phyloP scores from a whole-genome alignment of 1,284 basidiomycete genomes.

The Ustilago hordei region DNA sequence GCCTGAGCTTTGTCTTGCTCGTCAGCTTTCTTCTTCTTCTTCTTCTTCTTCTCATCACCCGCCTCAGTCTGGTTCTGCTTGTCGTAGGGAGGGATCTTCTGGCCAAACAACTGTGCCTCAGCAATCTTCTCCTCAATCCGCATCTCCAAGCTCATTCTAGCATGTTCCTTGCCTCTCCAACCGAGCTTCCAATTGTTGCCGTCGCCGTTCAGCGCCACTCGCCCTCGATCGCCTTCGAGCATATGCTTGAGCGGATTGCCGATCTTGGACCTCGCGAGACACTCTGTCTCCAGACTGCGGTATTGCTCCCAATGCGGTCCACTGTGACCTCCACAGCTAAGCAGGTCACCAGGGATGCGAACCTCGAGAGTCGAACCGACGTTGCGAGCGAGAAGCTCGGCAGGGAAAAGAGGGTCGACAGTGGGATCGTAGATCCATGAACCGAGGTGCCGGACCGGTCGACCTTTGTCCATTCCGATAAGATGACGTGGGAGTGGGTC shows the following conservation, averaged over 20 bases:
- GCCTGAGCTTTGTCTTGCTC: neutral
- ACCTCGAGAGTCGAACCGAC: constrained; percentile 67
- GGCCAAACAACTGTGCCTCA: constrained; percentile 37
- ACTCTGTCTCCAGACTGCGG: constrained; percentile 23
- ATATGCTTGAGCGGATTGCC: constrained; percentile 38
- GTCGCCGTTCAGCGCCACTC: constrained; percentile 22
- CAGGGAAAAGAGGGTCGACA: constrained; percentile 59
- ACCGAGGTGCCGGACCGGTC: constrained; percentile 63
- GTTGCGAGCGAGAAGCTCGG: constrained; percentile 63
- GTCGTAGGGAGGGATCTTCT: constrained; percentile 10
- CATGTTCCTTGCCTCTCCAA: constrained; percentile 65
- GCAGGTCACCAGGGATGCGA: constrained; percentile 60
- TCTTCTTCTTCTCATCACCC: neutral
- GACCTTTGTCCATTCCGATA: constrained; percentile 63
- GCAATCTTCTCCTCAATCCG: constrained; percentile 45
- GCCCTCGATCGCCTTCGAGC: constrained; percentile 30
- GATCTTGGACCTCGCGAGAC: constrained; percentile 27
- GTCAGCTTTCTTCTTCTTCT: neutral
- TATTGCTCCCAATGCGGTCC: constrained; percentile 42
- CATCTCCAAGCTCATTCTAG: constrained; percentile 58
- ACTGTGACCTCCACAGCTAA: constrained; percentile 34
- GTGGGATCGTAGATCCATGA: constrained; percentile 64
- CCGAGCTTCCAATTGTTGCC: constrained; percentile 61
- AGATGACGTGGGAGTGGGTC: constrained; percentile 51
- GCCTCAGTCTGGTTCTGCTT: neutral